Base-by-base conservation (phyloP, 2,329 filamentous ascomycete genomes). In the Exophiala aquamarina region DNA sequence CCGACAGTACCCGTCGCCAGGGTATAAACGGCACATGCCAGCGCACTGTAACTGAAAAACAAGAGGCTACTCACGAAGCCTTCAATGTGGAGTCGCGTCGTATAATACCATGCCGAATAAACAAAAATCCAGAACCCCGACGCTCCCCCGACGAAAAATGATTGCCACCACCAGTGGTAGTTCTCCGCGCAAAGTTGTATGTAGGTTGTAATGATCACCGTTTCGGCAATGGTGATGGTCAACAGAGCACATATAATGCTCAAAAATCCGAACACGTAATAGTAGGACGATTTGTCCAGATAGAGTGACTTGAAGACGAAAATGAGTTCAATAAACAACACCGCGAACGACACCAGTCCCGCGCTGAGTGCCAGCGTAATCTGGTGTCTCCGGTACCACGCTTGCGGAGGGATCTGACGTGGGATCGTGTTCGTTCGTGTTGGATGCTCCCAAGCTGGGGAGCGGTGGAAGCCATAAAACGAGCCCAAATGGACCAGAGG, bases 111-210 rank as follows among this genome's bases (percentile, higher is more conserved):
- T 40, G 84, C 72, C 65, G 86, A 88, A 70, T 93, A 94, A 29
- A 81, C 65, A 63, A 92, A 93, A 29, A 95, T 81, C 88, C 89
- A 95, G 50, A 89, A 66, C 5, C 86, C 81, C 58, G 84, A 89
- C 58, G 84, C 82, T 38, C 84, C 86, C 35, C 89, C 89, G 7
- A 90, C 80, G 39, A 88, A 69, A 71, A 95, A 93, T 41, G 86
- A 89, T 65, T 88, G 86, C 89, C 89, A 94, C 87, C 87, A 93
- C 89, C 89, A 95, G 65, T 89, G 80, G 68, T 93, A 86, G 66
- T 94, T 90, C 77, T 94, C 89, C 2, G 82, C 77, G 69, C 88
- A 92, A 14, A 95, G 79, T 69, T 89, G 86, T 38, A 87, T 79
- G 67, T 95, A 94, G 13, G 89, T 86, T 2, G 84, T 83, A 49